phyloP scores from a whole-genome alignment of 495 filamentous ascomycete species.

The Penicillium arizonense region DNA sequence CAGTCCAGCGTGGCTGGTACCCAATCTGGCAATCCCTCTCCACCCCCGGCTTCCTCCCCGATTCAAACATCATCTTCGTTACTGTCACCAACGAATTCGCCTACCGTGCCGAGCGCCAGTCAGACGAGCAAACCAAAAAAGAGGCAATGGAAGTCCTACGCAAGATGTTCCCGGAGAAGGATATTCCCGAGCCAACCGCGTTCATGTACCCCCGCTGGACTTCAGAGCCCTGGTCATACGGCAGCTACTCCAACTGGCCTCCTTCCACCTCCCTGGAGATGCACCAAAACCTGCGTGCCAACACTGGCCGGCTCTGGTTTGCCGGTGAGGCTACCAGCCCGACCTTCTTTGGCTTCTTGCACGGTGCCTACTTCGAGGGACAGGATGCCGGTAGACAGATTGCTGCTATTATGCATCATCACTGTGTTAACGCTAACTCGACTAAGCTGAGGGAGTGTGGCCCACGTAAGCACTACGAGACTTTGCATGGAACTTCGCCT shows the following conservation, averaged over 20 bases:
- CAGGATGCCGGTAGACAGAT: constrained; percentile 48
- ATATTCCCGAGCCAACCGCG: constrained; percentile 63
- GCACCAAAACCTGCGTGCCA: constrained; percentile 74
- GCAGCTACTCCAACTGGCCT: constrained; percentile 77
- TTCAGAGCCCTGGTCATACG: constrained; percentile 62
- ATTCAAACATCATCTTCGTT: constrained; percentile 66
- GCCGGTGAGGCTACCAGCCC: constrained; percentile 70
- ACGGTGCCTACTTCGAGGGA: constrained; percentile 65
- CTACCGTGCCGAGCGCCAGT: constrained; percentile 63
- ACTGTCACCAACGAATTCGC: constrained; percentile 61
- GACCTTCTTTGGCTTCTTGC: constrained; percentile 72
- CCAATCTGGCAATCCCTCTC: constrained; percentile 70
- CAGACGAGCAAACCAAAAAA: constrained; percentile 57
- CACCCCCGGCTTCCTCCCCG: constrained; percentile 57
- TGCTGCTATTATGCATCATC: constrained; percentile 30
- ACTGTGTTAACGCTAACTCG: constrained; percentile 4
- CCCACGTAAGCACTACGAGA: constrained; percentile 9
- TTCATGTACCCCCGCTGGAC: constrained; percentile 75
- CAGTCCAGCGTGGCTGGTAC: constrained; percentile 62
- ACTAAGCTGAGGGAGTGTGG: constrained; percentile 8
- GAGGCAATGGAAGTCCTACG: constrained; percentile 63
- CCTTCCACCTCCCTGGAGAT: constrained; percentile 60
- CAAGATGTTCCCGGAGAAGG: constrained; percentile 62
- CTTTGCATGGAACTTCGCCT: constrained; percentile 4
- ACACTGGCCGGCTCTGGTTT: constrained; percentile 64